Base-by-base conservation (phyloP, 768 basidiomycete genomes). In the Crepidotus variabilis region DNA sequence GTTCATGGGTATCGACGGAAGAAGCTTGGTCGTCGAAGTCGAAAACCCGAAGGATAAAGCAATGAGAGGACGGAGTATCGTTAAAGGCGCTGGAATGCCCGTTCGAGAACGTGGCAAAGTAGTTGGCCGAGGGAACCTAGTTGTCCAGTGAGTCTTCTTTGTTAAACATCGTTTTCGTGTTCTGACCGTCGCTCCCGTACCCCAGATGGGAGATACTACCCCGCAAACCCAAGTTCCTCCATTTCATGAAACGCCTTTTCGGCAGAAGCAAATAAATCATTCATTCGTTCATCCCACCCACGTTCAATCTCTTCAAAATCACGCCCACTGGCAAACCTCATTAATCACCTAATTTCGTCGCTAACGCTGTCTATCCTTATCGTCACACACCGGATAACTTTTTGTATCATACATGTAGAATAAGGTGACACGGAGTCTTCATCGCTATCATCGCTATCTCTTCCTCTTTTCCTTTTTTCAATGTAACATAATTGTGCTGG, bases 61-160 rank as follows among this genome's bases (percentile, higher is more conserved):
- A 3, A 70, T 80, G 53, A 78, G 75, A 51, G 85, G 83, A 14
- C 75, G 78, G 57, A 67, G 76, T 45, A 71, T 77, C 39, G 71
- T 86, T 53, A 74, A 73, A 63, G 85, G 82, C 43, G 83, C 81
- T 52, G 87, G 87, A n/a, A 89, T 89, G 87, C 85, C 85, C 39
- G 72, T 84, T 47, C 71, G 80, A 55, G 74, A 79, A n/a, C 71
- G 77, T 28, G 78, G 82, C 9, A 71, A 74, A 62, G 71, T 80
- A 9, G 67, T 81, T 52, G 84, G 83, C 34, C 76, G 80, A 62
- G 86, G 87, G 16, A 84, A 86, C 63, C 71, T 89, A 63, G 71
- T 87, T 57, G 73, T 89, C 55, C 80, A 78, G 86, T 88, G 65
- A 60, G 80, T 73, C 18, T 32, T 33, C n/a, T 51, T 33, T 6